A percentile compares a stretch with the other conserved stretches of the same genome.
Conservation (phyloP, 148 eudicot genomes). For the Camellia sinensis region DNA sequence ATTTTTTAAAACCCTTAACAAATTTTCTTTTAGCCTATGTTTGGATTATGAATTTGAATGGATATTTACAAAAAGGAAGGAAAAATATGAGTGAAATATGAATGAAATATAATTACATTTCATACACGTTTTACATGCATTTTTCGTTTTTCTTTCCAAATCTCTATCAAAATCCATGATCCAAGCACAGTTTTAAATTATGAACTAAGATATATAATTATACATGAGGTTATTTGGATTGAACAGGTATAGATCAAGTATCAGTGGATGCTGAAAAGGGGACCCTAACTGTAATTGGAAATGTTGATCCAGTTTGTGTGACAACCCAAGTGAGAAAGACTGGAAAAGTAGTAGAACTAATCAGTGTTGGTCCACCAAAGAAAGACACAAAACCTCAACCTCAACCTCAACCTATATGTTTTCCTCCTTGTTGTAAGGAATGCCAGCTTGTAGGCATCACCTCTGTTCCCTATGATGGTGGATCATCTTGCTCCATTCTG, state of each 20-base stretch:
- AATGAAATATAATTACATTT: too few species aligned
- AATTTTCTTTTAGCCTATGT: too few species aligned
- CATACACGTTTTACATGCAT: too few species aligned
- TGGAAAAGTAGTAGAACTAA: constrained; percentile 21
- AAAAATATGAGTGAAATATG: too few species aligned
- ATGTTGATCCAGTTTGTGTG: constrained; percentile 32
- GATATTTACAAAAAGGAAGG: too few species aligned
- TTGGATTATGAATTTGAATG: too few species aligned
- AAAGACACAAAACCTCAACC: neutral
- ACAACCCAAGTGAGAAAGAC: constrained; percentile 16
- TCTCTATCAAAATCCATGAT: too few species aligned
- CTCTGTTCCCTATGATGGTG: neutral
- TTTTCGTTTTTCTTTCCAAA: too few species aligned
- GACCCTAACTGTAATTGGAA: constrained; percentile 27
- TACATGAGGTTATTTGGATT: neutral
- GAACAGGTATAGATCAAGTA: constrained; percentile 24
- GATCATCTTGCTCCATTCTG: neutral
- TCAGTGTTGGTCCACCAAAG: constrained; percentile 28
- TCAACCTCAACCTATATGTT: neutral
- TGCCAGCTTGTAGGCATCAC: neutral
- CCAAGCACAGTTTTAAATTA: too few species aligned
- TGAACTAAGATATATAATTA: neutral
- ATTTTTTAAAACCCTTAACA: neutral
- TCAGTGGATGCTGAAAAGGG: constrained; percentile 26
- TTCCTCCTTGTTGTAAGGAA: constrained; percentile 8